Evolutionary conservation across 2,329 filamentous ascomycete species (phyloP), one percentile per base, ranked within the genome.

Genomic region (Alternaria arborescens): DNA sequence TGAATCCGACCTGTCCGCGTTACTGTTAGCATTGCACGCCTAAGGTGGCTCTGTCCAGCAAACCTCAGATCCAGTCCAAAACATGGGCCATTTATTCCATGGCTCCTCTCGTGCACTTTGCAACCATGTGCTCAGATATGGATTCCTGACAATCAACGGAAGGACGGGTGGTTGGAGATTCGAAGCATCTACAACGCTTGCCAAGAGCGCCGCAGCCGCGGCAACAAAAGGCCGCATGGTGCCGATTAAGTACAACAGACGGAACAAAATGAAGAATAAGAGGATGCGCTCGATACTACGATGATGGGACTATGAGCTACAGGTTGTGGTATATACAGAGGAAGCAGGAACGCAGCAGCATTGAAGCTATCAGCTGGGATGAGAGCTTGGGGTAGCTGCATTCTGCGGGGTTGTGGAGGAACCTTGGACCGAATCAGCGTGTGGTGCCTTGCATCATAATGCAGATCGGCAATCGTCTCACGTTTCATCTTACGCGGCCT

Each of bases 61-160:
- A 77, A 87, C 84, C 74, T 89, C 84, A 71, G 88, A 83, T 34
- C 91, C 91, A 7, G 89, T 91, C 84, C 89, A 94, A 77, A 94
- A 93, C 77, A 94, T 94, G 24, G 93, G 93, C 93, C 93, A 97
- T 79, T 87, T 86, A 55, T 88, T 85, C 92, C 92, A 96, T 2
- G 93, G 93, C 46, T 85, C 84, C 57, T 90, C 86, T 67, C 93
- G 85, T 41, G 92, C 91, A 77, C 86, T 85, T 48, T 84, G 83
- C 58, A 92, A 81, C 84, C 77, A 86, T 70, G 82, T 82, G 57
- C 81, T 84, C 55, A 84, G 73, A 68, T 85, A 85, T 16, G 83
- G 83, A 60, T 82, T 84, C 58, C 83, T 79, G 46, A 85, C 83
- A 58, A 83, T 79, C 64, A 84, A 77, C 14, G 83, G 83, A 47